These are phyloP conservation scores for Parastagonospora avenae DNA, from an alignment of 2,329 filamentous ascomycete genomes.

Conservation along the genomic window DNA sequence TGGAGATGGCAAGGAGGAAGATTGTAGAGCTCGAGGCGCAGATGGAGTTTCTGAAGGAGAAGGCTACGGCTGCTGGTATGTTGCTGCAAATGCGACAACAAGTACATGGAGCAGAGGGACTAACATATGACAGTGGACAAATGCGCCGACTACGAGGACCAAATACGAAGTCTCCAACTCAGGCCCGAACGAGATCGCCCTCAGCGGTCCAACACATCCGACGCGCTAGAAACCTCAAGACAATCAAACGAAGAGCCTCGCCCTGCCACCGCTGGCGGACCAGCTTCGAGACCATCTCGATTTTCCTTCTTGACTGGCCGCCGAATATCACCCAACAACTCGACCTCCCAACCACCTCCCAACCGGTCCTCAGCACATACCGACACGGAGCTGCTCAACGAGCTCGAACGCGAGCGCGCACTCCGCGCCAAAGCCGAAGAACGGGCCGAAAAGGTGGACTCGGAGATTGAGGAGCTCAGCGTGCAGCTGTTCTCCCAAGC, in stretches of 20 bases:
- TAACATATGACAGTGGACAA: slow-evolving; percentile 52
- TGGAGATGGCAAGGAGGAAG: slow-evolving; percentile 26
- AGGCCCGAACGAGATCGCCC: slow-evolving; percentile 15
- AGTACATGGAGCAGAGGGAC: slow-evolving; percentile 1
- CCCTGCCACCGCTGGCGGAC: slow-evolving; percentile 36
- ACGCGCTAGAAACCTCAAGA: slow-evolving; percentile 20
- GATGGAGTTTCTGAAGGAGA: slow-evolving; percentile 71
- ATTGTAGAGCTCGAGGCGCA: slow-evolving; percentile 69
- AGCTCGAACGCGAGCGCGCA: slow-evolving; percentile 68
- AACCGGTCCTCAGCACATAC: slow-evolving; percentile 19
- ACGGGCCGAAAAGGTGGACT: slow-evolving; percentile 67
- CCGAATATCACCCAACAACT: slow-evolving; percentile 40
- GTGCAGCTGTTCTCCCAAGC: slow-evolving; percentile 79
- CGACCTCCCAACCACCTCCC: slow-evolving; percentile 42
- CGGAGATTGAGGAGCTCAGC: slow-evolving; percentile 79
- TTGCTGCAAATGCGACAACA: slow-evolving; percentile 5
- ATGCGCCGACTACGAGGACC: slow-evolving; percentile 80
- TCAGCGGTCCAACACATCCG: slow-evolving; percentile 26
- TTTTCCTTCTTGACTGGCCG: slow-evolving; percentile 52
- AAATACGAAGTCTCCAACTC: slow-evolving; percentile 62
- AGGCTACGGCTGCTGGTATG: slow-evolving; percentile 67
- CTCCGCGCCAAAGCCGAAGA: slow-evolving; percentile 72
- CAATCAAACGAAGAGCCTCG: slow-evolving; percentile 34
- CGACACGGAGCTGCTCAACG: slow-evolving; percentile 62
- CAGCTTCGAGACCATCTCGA: slow-evolving; percentile 42